phyloP scores from a whole-genome alignment of 352 stramenopile species.

The Phytophthora hibernalis region DNA sequence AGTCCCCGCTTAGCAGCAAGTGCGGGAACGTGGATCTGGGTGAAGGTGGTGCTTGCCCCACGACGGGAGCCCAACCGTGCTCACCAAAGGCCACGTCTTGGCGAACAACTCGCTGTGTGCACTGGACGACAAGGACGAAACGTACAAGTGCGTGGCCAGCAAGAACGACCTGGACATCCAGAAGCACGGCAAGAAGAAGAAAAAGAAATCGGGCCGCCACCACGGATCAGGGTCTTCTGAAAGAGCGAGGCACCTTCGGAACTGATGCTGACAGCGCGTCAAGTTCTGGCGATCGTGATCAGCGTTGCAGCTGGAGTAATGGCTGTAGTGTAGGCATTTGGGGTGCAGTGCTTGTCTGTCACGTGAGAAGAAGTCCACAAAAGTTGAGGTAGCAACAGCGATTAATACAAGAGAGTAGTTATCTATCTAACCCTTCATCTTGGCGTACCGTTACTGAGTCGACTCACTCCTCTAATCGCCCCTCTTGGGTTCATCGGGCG shows the following conservation, averaged over 20 bases:
- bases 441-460: not conserved
- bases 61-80: constrained; percentile 59
- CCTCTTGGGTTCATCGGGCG: constrained; percentile 46
- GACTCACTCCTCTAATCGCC: constrained; percentile 6
- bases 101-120: constrained; percentile 67
- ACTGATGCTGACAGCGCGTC: constrained; percentile 17
- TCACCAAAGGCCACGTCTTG: constrained; percentile 63
- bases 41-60: constrained; percentile 64
- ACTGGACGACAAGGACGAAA: constrained; percentile 65
- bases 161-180: constrained; percentile 71
- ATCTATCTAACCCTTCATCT: constrained; percentile 20
- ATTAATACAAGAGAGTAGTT: constrained; percentile 20
- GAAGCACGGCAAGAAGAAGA: constrained; percentile 59
- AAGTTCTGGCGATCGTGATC: constrained; percentile 32
- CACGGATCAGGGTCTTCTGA: constrained; percentile 24
- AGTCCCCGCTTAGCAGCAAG: constrained; percentile 59
- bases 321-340: constrained; percentile 24
- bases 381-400: constrained; percentile 20
- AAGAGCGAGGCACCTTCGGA: constrained; percentile 14
- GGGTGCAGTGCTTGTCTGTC: not conserved
- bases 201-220: constrained; percentile 35
- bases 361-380: not conserved
- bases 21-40: constrained; percentile 66
- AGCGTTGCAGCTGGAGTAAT: constrained; percentile 33
- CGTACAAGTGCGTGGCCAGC: constrained; percentile 80